phyloP scores from a whole-genome alignment of 2,329 filamentous ascomycete species.

The Onygenales sp. region DNA sequence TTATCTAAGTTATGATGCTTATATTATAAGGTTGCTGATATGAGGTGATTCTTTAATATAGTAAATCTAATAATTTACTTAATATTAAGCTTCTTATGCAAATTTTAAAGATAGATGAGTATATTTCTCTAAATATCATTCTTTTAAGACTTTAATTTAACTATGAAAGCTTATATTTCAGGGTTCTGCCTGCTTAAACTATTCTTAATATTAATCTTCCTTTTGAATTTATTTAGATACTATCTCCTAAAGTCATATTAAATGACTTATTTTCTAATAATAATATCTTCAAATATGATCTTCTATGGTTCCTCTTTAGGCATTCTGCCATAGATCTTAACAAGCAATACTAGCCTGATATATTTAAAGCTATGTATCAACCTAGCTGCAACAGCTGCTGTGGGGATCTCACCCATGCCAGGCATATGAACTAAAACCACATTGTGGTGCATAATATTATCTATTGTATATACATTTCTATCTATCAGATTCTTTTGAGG shows the following conservation, averaged over 20 bases:
- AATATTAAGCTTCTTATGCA: neutral
- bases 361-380: neutral
- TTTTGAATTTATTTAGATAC: neutral
- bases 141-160: neutral
- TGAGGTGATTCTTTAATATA: neutral
- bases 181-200: neutral
- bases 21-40: neutral
- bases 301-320: neutral
- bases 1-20: neutral
- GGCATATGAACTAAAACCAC: neutral
- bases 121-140: neutral
- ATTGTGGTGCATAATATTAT: neutral
- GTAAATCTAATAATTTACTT: neutral
- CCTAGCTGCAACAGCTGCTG: neutral
- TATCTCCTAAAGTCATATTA: neutral
- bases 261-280: neutral
- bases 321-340: neutral
- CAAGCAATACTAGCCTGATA: neutral
- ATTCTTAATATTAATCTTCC: neutral
- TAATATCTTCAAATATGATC: neutral
- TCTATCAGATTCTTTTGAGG: neutral
- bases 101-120: neutral
- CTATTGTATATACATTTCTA: neutral
- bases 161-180: neutral
- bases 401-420: neutral